Conservation (phyloP, 2,329 filamentous ascomycete genomes). For the Xylaria hypoxylon region DNA sequence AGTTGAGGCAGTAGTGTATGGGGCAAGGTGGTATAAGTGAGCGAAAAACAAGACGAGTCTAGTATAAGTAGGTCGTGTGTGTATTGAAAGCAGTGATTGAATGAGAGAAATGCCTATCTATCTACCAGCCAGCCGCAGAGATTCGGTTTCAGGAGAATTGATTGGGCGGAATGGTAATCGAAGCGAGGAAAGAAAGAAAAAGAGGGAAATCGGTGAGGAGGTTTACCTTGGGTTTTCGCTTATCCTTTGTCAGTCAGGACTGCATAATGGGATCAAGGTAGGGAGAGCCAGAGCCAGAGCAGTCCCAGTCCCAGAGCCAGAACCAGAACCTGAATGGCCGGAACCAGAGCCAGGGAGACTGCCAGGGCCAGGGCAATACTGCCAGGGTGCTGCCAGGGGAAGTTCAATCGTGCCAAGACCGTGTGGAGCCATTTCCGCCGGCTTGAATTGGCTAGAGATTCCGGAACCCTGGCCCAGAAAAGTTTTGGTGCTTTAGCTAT, state of each 20-base stretch:
- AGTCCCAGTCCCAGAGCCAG: background rate
- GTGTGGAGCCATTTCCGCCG: conserved; percentile 2
- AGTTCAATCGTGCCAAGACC: conserved; percentile 15
- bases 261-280: conserved; percentile 7
- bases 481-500: conserved; percentile 13
- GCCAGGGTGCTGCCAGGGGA: background rate
- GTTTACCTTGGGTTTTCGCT: background rate
- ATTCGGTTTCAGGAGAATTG: conserved; percentile 6
- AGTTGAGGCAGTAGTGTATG: background rate
- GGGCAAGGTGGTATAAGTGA: conserved; percentile 4
- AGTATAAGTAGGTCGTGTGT: background rate
- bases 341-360: background rate
- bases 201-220: background rate
- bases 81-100: conserved; percentile 11
- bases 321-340: conserved; percentile 9
- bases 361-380: too few species aligned
- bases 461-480: conserved; percentile 14
- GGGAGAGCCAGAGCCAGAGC: conserved; percentile 7
- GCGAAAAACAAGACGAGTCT: background rate
- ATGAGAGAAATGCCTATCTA: conserved; percentile 25
- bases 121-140: conserved; percentile 32
- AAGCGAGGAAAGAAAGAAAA: background rate
- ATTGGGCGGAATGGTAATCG: conserved; percentile 3
- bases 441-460: conserved; percentile 11
- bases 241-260: conserved; percentile 19